Percentiles rank a stretch among this genome's conserved stretches.
phyloP scores from a whole-genome alignment of 192 early-diverging fungal genomes.

The Thoreauomyces humboldtii region DNA sequence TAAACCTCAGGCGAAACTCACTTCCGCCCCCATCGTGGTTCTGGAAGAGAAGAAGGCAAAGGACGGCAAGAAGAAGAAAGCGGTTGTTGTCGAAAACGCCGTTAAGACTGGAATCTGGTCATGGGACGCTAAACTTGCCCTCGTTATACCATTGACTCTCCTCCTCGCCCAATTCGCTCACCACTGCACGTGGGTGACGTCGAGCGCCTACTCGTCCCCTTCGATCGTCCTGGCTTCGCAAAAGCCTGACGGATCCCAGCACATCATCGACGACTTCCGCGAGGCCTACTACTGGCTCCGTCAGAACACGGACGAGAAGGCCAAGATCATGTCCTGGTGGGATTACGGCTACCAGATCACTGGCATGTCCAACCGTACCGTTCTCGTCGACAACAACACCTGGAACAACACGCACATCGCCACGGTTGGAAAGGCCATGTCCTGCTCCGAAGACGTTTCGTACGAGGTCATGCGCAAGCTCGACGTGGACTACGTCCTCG shows the following conservation, averaged over 20 bases:
- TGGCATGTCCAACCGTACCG: slow-evolving; percentile 96
- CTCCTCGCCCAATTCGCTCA: slow-evolving; percentile 84
- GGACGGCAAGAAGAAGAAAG: slow-evolving; percentile 22
- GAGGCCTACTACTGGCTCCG: slow-evolving; percentile 99
- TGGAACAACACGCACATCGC: slow-evolving; percentile 99
- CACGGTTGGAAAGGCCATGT: slow-evolving; percentile 92
- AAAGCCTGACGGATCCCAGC: slow-evolving; percentile 80
- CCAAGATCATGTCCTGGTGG: slow-evolving; percentile 99
- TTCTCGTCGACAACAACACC: slow-evolving; percentile 99
- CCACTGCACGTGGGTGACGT: slow-evolving; percentile 99
- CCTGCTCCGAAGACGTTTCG: slow-evolving; percentile 84
- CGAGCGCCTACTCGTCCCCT: slow-evolving; percentile 96
- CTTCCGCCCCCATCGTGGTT: slow-evolving; percentile 6
- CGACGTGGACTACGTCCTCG: slow-evolving; percentile 96
- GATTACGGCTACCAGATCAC: slow-evolving; percentile 99
- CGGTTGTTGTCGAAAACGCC: slow-evolving; percentile 11
- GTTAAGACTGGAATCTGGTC: slow-evolving; percentile 6
- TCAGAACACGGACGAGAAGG: slow-evolving; percentile 89
- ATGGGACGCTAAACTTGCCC: slow-evolving; percentile 27
- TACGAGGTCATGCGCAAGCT: slow-evolving; percentile 87
- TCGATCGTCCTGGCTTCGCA: slow-evolving; percentile 95
- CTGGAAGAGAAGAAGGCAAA: slow-evolving; percentile 35
- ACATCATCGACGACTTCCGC: slow-evolving; percentile 99
- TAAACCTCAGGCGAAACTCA: slow-evolving; percentile 14
- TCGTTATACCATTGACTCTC: slow-evolving; percentile 62